Evolutionary conservation across 2,329 filamentous ascomycete genomes (phyloP).

Genomic region (Ascomycota sp.): DNA sequence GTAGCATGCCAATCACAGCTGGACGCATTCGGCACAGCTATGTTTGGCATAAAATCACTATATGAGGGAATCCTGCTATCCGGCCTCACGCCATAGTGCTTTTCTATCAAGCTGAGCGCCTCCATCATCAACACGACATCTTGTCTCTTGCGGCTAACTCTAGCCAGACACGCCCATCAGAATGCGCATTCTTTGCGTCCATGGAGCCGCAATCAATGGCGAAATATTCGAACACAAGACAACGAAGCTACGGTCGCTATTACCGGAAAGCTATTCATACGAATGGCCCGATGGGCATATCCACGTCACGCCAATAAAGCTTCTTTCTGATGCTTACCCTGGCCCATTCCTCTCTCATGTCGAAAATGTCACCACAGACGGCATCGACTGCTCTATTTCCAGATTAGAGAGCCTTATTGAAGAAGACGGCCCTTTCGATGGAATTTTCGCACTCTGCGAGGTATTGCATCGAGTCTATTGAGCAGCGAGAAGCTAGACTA

Average conservation of each 20-base stretch:
- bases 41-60: no score
- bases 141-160: background rate
- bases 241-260: background rate
- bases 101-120: background rate
- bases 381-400: background rate
- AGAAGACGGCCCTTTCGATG: constrained; percentile 1
- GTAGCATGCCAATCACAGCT: no score
- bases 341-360: constrained; percentile 1
- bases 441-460: background rate
- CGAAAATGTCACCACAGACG: background rate
- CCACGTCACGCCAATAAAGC: background rate
- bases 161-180: background rate
- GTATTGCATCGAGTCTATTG: background rate
- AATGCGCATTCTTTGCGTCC: constrained; percentile 1
- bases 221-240: constrained; percentile 1
- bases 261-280: background rate
- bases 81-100: no score
- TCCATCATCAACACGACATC: background rate
- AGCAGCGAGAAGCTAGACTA: background rate
- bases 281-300: background rate
- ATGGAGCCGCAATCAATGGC: constrained; percentile 1
- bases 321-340: background rate
- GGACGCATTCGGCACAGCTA: no score
- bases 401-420: background rate
- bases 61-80: no score